A percentile compares a stretch with the other conserved stretches of the same genome.
Evolutionary conservation across 768 basidiomycete genomes (phyloP).

Genomic region (Mycena crocata): DNA sequence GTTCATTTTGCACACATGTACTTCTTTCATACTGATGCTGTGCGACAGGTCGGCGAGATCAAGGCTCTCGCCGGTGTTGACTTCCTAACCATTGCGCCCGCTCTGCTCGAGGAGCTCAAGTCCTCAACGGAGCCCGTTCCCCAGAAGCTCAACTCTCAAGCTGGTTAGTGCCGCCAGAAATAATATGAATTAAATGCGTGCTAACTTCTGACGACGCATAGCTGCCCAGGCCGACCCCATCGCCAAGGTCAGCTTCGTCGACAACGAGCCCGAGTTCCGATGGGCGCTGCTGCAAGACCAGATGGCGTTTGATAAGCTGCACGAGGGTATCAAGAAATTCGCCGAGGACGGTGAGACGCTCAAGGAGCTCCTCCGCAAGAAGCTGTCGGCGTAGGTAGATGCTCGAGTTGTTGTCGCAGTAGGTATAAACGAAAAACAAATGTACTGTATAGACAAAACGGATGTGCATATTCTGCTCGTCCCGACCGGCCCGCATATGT

Average conservation of each 20-base stretch:
- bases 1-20: slow-evolving; percentile 7
- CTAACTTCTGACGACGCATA: slow-evolving; percentile 34
- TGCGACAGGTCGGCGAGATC: slow-evolving; percentile 86
- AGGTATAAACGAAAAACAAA: slow-evolving; percentile 4
- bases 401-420: no score
- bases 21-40: slow-evolving; percentile 15
- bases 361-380: slow-evolving; percentile 82
- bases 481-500: no score
- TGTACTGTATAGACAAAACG: slow-evolving; percentile 27
- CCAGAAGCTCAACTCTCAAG: slow-evolving; percentile 80
- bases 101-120: slow-evolving; percentile 93
- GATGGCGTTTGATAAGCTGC: slow-evolving; percentile 99
- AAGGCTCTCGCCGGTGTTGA: slow-evolving; percentile 95
- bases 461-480: no score
- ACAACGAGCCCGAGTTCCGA: slow-evolving; percentile 97
- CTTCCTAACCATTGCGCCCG: slow-evolving; percentile 95
- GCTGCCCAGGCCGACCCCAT: slow-evolving; percentile 71
- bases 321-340: slow-evolving; percentile 99
- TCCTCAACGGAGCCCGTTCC: slow-evolving; percentile 81
- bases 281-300: slow-evolving; percentile 92
- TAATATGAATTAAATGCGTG: neutral
- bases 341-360: slow-evolving; percentile 94
- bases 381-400: slow-evolving; percentile 61
- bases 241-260: slow-evolving; percentile 84
- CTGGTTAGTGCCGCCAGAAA: slow-evolving; percentile 56